A percentile compares a stretch with the other conserved stretches of the same genome.
These are phyloP conservation scores for Neocucurbitaria cava DNA, from an alignment of 2,329 filamentous ascomycete genomes.

Conservation along the genomic window DNA sequence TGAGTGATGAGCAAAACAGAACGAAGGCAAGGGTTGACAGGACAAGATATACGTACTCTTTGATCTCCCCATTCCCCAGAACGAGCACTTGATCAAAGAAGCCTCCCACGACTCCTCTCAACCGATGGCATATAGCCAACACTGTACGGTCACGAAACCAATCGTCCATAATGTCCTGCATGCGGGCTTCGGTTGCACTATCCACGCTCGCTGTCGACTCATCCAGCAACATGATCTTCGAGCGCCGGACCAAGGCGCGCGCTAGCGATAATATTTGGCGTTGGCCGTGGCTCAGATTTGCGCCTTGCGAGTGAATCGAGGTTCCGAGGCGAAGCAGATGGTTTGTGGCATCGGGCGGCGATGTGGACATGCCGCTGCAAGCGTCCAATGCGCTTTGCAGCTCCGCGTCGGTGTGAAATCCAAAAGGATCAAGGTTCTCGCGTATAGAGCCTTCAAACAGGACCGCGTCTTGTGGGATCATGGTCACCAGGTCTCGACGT, in stretches of 20 bases:
- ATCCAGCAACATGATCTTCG: slow-evolving; percentile 63
- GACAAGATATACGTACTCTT: neutral
- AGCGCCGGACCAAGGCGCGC: slow-evolving; percentile 59
- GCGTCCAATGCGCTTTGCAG: neutral
- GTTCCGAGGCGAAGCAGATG: slow-evolving; percentile 53
- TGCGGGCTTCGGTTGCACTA: slow-evolving; percentile 90
- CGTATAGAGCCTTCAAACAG: slow-evolving; percentile 56
- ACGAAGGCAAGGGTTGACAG: neutral
- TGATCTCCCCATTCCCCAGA: neutral
- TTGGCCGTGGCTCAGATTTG: slow-evolving; percentile 75
- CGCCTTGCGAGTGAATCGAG: slow-evolving; percentile 59
- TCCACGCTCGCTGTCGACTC: slow-evolving; percentile 88
- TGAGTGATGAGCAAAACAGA: too few species aligned
- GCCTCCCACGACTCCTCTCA: neutral
- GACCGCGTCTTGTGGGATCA: slow-evolving; percentile 59
- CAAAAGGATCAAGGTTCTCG: slow-evolving; percentile 55
- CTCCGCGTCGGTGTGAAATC: slow-evolving; percentile 32
- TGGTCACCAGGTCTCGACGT: slow-evolving; percentile 47
- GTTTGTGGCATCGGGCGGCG: slow-evolving; percentile 34
- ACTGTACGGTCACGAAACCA: slow-evolving; percentile 10
- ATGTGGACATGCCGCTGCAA: neutral
- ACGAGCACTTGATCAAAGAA: neutral
- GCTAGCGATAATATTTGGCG: slow-evolving; percentile 63
- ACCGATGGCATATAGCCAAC: neutral
- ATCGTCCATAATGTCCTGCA: slow-evolving; percentile 3